Evolutionary conservation across 305 asterid genomes (phyloP), one percentile per base, ranked within the genome.

Genomic region (Fraxinus sp.): DNA sequence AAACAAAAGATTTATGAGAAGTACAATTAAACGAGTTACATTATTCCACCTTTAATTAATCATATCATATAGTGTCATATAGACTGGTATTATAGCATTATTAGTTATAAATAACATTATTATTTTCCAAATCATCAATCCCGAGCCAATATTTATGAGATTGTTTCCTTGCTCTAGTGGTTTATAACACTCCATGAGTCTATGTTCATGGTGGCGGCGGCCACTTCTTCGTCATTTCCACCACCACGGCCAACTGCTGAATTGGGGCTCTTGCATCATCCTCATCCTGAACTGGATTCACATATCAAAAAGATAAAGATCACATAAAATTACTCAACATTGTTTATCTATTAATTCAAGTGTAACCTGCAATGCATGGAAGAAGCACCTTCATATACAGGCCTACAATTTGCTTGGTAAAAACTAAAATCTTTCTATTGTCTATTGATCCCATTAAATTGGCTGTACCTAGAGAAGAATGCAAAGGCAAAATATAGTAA

Each of bases 381-480:
- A 24, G 72, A 64, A 9, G 36, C 73, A 9, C 35, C 64, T n/a
- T n/a, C 73, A 66, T 66, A 10, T 66, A 26, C 35, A 66, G 73
- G 28, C 4, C 71, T 49, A 59, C 30, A 59, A 6, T 22, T 59
- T 59, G 32, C 32, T 59, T 22, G 11, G 71, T 59, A 59, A 59
- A 22, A 8, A 20, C 30, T 59, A 59, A 57, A 59, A 59, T 18
- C 71, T 18, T 39, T 39, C 28, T 59, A 22, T n/a, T 20, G 44
- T 46, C 41, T 74, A 74, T 81, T 24, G 82, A 55, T 66, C 13
- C 79, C 83, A 74, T 20, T 24, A 52, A 35, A 73, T 49, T 8
- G 52, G 76, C 0, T 33, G 73, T 26, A 78, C 68, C 76, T 55
- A 77, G 57, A 77, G 68, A 82, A 30, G 62, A 77, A 46, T 80